phyloP scores from a whole-genome alignment of 2,329 filamentous ascomycete genomes.

The Trichophyton equinum region DNA sequence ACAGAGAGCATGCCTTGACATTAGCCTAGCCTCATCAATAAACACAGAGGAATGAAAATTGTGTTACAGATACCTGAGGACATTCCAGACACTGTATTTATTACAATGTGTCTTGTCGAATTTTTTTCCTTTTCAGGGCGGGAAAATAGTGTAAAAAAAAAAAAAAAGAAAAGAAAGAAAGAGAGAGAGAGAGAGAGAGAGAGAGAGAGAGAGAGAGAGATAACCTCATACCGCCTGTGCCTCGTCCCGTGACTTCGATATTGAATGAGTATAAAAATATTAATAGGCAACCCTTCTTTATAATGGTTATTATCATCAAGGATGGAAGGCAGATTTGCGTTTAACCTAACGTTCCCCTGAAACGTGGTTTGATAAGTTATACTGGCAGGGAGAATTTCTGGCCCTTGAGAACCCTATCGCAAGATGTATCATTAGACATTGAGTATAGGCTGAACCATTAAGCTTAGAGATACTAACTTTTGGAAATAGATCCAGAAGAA shows the following conservation, averaged over 20 bases:
- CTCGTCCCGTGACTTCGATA: neutral
- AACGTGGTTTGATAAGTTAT: conserved; percentile 32
- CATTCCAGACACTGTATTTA: neutral
- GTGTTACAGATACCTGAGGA: neutral
- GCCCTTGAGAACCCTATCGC: conserved; percentile 56
- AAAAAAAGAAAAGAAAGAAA: too few relatives aligned
- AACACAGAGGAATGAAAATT: neutral
- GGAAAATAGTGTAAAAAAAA: neutral
- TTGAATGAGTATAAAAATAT: neutral
- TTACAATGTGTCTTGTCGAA: neutral
- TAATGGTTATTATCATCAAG: neutral
- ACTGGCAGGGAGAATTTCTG: conserved; percentile 81
- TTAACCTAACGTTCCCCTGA: neutral
- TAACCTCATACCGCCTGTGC: neutral
- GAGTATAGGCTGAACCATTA: neutral
- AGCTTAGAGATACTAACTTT: conserved; percentile 45
- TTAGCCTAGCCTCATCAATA: neutral
- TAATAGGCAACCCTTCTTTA: neutral
- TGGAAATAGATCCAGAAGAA: conserved; percentile 99
- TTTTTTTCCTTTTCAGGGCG: neutral
- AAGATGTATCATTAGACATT: neutral
- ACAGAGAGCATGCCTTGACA: neutral
- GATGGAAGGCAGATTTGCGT: neutral
- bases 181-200: too few relatives aligned
- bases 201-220: too few relatives aligned